Evolutionary conservation across 1,139 yeast genomes (phyloP), one percentile per base, ranked within the genome.

Genomic region (Nakaseomyces bracarensis): DNA sequence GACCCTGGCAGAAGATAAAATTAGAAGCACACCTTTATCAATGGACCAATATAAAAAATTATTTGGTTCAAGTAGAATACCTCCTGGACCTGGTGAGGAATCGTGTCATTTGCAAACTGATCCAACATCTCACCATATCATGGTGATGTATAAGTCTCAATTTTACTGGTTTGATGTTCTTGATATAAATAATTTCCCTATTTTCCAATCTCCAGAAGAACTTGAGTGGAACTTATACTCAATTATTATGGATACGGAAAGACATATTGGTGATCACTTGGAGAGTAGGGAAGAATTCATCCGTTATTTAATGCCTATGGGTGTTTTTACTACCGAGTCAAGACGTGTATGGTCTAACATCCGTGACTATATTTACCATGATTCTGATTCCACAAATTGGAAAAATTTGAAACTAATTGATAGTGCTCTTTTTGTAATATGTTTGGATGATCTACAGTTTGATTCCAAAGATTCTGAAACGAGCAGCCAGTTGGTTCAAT

Each of bases 131-230:
- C 82, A 78, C 54, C 96, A 86, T 60, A 77, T 86, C 43, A 82
- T 84, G 23, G 89, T 86, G n/a, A 67, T 84, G 60, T 79, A 87
- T 50, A 80, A 82, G 56, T 83, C 95, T 4, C 95, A 86, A 62
- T 82, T 85, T 63, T 86, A 86, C 65, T 86, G 96, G 95, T 86
- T 86, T 61, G 95, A 86, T 60, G 96, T 86, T 2, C 68, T 86
- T 55, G 94, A 85, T 61, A 71, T 71, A 42, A 68, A 78, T 47
- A 76, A 82, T 58, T 80, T 82, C 55, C 68, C 86, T 49, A 60
- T 64, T 25, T 71, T 83, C 42, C 66, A 84, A 56, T 71, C 79
- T 2, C 93, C 85, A 57, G 77, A 75, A 45, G 94, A 84, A 60
- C 71, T 86, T 54, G 79, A 77, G 48, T 69, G 79, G 57, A 86